Conservation (phyloP, 2,329 filamentous ascomycete genomes). For the Calonectria ilicicola region DNA sequence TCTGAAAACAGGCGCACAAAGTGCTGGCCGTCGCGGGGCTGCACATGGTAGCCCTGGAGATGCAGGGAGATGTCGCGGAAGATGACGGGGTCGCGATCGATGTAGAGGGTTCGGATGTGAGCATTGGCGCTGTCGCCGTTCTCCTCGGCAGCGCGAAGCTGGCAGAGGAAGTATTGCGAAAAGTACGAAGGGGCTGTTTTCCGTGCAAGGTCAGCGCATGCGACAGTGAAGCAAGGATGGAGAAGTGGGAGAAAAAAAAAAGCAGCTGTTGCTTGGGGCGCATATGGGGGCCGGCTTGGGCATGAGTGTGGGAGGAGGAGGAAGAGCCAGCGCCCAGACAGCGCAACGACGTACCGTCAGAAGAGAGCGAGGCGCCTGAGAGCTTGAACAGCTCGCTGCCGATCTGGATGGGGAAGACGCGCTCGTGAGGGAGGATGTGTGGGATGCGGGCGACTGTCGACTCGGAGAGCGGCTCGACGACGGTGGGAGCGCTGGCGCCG, state of each 20-base stretch:
- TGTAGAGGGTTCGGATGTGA: slow-evolving; percentile 85
- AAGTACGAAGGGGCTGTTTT: slow-evolving; percentile 90
- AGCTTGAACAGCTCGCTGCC: slow-evolving; percentile 79
- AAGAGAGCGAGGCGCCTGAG: slow-evolving; percentile 79
- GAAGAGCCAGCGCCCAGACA: background rate
- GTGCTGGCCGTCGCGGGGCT: slow-evolving; percentile 83
- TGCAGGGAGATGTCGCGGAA: slow-evolving; percentile 92
- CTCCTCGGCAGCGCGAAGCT: slow-evolving; percentile 74
- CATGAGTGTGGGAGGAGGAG: background rate
- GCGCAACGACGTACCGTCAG: slow-evolving; percentile 68
- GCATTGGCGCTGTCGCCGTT: slow-evolving; percentile 63
- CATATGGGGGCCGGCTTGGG: background rate
- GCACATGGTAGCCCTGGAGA: slow-evolving; percentile 91
- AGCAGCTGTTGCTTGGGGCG: background rate
- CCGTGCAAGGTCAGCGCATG: slow-evolving; percentile 23
- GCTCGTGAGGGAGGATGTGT: slow-evolving; percentile 73
- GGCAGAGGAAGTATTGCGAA: slow-evolving; percentile 91
- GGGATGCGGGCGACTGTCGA: slow-evolving; percentile 62
- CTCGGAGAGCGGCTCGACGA: slow-evolving; percentile 43
- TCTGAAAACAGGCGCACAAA: slow-evolving; percentile 95
- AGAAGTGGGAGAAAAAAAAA: background rate
- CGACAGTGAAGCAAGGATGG: background rate
- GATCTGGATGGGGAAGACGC: slow-evolving; percentile 81
- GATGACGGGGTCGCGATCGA: slow-evolving; percentile 90
- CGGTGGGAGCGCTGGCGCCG: slow-evolving; percentile 28